Evolutionary conservation across 1,284 basidiomycete genomes (phyloP).

Genomic region (Sporisorium sorghi): DNA sequence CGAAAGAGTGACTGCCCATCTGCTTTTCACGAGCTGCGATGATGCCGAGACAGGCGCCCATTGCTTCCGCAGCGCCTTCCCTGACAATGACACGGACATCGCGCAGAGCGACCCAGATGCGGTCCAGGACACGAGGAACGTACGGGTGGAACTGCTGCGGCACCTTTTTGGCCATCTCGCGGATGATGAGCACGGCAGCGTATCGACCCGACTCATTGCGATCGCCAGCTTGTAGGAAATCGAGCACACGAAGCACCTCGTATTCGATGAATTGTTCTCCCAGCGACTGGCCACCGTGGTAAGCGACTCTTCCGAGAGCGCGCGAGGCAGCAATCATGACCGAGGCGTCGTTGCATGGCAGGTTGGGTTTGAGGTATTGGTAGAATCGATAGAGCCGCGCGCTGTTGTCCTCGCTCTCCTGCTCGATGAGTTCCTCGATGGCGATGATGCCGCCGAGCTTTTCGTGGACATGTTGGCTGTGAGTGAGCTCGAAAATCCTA

Average conservation of each 20-base stretch:
- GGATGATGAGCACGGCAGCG: slow-evolving; percentile 69
- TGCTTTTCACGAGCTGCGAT: slow-evolving; percentile 65
- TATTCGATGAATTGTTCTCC: slow-evolving; percentile 88
- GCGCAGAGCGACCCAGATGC: slow-evolving; percentile 68
- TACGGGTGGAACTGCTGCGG: slow-evolving; percentile 67
- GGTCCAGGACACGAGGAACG: slow-evolving; percentile 64
- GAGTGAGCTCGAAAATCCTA: slow-evolving; percentile 82
- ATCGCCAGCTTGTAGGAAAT: slow-evolving; percentile 73
- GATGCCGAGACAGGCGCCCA: slow-evolving; percentile 68
- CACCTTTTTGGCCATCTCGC: slow-evolving; percentile 67
- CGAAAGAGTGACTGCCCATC: slow-evolving; percentile 67
- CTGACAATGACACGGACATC: slow-evolving; percentile 64
- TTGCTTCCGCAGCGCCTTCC: slow-evolving; percentile 67
- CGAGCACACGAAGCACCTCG: slow-evolving; percentile 84
- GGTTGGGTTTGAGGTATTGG: slow-evolving; percentile 87
- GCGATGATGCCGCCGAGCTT: slow-evolving; percentile 84
- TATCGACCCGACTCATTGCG: slow-evolving; percentile 71
- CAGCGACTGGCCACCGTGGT: slow-evolving; percentile 82
- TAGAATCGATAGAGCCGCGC: slow-evolving; percentile 85
- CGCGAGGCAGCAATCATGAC: slow-evolving; percentile 90
- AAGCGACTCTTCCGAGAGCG: slow-evolving; percentile 83
- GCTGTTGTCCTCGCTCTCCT: slow-evolving; percentile 70
- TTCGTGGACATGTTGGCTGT: slow-evolving; percentile 79
- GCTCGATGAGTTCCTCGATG: slow-evolving; percentile 72
- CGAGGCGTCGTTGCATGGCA: slow-evolving; percentile 84